Conservation (phyloP, 2,329 filamentous ascomycete species). For the Penicillium brasilianum region DNA sequence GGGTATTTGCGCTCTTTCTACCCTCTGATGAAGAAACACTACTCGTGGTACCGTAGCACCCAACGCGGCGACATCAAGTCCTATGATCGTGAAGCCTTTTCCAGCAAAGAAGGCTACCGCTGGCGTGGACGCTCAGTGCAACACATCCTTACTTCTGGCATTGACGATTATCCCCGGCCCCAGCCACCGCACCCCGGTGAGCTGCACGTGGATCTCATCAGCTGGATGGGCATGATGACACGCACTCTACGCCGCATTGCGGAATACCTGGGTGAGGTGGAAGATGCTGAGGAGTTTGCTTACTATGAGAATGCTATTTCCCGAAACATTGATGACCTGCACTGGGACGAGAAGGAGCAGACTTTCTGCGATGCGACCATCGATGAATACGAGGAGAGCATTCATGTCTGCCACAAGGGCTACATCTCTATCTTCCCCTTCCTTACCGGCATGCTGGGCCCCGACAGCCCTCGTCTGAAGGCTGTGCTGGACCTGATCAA, state of each 20-base stretch:
- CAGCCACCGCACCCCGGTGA: constrained; percentile 95
- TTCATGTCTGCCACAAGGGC: constrained; percentile 92
- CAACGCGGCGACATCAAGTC: constrained; percentile 87
- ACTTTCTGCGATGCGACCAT: constrained; percentile 95
- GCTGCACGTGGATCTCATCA: constrained; percentile 91
- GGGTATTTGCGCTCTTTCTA: constrained; percentile 79
- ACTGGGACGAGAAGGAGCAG: constrained; percentile 82
- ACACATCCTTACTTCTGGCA: constrained; percentile 88
- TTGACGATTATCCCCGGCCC: constrained; percentile 94
- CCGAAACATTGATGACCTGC: constrained; percentile 86
- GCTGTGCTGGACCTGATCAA: constrained; percentile 76
- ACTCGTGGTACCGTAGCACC: constrained; percentile 92
- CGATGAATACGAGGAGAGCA: constrained; percentile 90
- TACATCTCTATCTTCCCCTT: constrained; percentile 95
- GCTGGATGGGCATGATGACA: constrained; percentile 97
- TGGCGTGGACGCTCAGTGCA: constrained; percentile 89
- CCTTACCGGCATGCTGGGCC: constrained; percentile 76
- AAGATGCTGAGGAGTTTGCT: constrained; percentile 75
- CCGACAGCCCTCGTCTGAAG: constrained; percentile 75
- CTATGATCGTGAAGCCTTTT: constrained; percentile 88
- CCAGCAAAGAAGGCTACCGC: constrained; percentile 87
- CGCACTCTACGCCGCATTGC: constrained; percentile 83
- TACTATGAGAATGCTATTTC: constrained; percentile 77
- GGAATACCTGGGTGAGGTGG: constrained; percentile 71
- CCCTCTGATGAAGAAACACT: constrained; percentile 85